Evolutionary conservation across 495 filamentous ascomycete species (phyloP).

Genomic region (Penicillium arizonense): DNA sequence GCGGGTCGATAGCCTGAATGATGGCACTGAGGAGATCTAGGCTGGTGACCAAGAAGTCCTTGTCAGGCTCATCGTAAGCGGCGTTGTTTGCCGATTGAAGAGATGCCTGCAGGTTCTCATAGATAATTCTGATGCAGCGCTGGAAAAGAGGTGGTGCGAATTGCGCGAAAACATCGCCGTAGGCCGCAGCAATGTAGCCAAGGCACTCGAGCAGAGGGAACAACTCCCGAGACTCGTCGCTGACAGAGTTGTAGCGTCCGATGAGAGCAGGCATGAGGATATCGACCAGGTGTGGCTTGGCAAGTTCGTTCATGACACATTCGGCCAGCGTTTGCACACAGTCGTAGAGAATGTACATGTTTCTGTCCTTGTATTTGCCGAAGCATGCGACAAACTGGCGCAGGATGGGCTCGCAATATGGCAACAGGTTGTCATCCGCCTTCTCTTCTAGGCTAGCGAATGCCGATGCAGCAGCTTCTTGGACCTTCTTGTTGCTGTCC

Average conservation of each 20-base stretch:
- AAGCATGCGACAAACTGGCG: conserved; percentile 92
- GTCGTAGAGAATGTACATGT: conserved; percentile 99
- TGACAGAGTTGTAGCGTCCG: conserved; percentile 80
- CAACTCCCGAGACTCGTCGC: conserved; percentile 87
- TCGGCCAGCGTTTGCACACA: conserved; percentile 97
- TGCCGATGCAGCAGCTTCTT: conserved; percentile 93
- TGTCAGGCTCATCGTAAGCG: conserved; percentile 78
- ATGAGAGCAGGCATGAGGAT: conserved; percentile 95
- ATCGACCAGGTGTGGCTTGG: conserved; percentile 72
- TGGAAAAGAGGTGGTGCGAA: conserved; percentile 82
- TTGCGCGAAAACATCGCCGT: conserved; percentile 77
- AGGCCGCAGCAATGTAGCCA: conserved; percentile 87
- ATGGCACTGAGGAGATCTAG: conserved; percentile 92
- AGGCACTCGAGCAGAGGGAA: conserved; percentile 94
- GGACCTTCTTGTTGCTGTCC: conserved; percentile 95
- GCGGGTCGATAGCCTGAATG: conserved; percentile 82
- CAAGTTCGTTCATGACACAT: conserved; percentile 76
- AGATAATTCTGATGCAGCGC: conserved; percentile 87
- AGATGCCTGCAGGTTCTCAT: conserved; percentile 79
- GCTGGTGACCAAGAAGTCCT: conserved; percentile 96
- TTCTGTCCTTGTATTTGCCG: conserved; percentile 91
- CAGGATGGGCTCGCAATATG: conserved; percentile 87
- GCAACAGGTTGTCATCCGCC: conserved; percentile 72
- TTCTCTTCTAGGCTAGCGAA: conserved; percentile 97
- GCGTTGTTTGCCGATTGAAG: conserved; percentile 61